Percentiles rank a stretch among this genome's conserved stretches.
phyloP scores from a whole-genome alignment of 2,329 filamentous ascomycete species.

The Stachybotrys chartarum region DNA sequence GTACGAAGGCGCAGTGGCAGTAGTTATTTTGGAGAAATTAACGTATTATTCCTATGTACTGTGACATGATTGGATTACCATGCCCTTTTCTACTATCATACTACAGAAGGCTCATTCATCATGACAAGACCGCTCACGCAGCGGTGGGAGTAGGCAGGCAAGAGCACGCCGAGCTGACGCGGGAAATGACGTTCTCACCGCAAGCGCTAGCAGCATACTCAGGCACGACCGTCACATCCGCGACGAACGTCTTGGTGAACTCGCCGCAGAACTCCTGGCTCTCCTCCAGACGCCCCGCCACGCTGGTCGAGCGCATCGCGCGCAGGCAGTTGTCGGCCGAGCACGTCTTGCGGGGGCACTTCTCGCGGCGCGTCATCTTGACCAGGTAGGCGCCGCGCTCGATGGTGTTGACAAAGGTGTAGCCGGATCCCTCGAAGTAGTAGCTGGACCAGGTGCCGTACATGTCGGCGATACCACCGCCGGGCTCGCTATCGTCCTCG shows the following conservation, averaged over 20 bases:
- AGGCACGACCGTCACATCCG: background rate
- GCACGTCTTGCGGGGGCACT: background rate
- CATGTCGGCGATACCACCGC: background rate
- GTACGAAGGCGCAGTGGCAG: background rate
- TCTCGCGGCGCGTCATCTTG: background rate
- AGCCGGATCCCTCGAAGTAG: background rate
- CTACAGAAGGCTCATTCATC: background rate
- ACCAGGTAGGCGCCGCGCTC: slow-evolving; percentile 1
- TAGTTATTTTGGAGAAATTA: background rate
- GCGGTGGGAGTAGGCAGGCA: slow-evolving; percentile 1
- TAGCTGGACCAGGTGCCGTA: slow-evolving; percentile 1
- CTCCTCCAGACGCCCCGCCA: background rate
- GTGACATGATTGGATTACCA: background rate
- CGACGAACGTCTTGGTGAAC: background rate
- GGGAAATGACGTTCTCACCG: background rate
- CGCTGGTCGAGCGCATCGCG: slow-evolving; percentile 1
- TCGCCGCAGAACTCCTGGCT: slow-evolving; percentile 2
- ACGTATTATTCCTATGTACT: background rate
- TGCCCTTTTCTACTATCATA: background rate
- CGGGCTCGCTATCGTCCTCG: slow-evolving; percentile 28
- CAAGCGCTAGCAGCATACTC: background rate
- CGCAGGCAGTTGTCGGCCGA: slow-evolving; percentile 2
- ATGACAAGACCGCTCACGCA: background rate
- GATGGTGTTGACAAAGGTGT: slow-evolving; percentile 2
- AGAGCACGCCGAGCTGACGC: slow-evolving; percentile 1